Evolutionary conservation across 1,284 basidiomycete genomes (phyloP).

Genomic region (Heterobasidion annosum): DNA sequence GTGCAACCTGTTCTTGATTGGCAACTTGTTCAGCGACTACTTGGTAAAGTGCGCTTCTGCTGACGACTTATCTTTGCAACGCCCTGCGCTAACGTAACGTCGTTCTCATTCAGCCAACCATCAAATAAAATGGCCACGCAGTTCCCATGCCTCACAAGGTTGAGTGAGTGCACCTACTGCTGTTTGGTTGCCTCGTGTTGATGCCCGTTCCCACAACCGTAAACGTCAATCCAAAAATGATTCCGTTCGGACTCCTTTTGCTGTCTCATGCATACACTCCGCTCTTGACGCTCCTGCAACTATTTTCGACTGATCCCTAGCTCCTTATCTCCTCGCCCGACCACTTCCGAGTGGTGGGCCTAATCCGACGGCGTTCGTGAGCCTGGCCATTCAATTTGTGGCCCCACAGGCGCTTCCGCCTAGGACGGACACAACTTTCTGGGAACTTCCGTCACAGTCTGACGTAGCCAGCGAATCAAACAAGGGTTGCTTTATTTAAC

Average conservation of each 20-base stretch:
- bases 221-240: background rate
- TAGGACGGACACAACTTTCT: constrained; percentile 17
- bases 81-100: constrained; percentile 4
- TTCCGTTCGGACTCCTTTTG: background rate
- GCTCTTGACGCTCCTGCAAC: too few relatives aligned
- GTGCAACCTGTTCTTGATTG: constrained; percentile 30
- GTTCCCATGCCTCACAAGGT: constrained; percentile 25
- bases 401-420: constrained; percentile 15
- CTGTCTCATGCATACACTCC: too few relatives aligned
- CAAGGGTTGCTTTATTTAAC: constrained; percentile 1
- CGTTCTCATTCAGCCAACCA: constrained; percentile 21
- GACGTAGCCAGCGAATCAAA: background rate
- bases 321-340: constrained; percentile 32
- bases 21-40: constrained; percentile 36
- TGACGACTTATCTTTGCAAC: constrained; percentile 1
- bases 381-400: constrained; percentile 48
- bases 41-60: constrained; percentile 33
- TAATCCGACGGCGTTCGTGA: constrained; percentile 63
- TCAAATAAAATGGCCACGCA: constrained; percentile 21
- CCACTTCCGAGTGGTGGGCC: constrained; percentile 36
- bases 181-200: background rate
- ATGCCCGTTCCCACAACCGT: background rate
- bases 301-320: constrained; percentile 19
- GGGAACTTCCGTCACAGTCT: constrained; percentile 16
- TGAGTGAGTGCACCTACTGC: constrained; percentile 19